phyloP scores from a whole-genome alignment of 495 filamentous ascomycete species.

The Penicillium pulvis region DNA sequence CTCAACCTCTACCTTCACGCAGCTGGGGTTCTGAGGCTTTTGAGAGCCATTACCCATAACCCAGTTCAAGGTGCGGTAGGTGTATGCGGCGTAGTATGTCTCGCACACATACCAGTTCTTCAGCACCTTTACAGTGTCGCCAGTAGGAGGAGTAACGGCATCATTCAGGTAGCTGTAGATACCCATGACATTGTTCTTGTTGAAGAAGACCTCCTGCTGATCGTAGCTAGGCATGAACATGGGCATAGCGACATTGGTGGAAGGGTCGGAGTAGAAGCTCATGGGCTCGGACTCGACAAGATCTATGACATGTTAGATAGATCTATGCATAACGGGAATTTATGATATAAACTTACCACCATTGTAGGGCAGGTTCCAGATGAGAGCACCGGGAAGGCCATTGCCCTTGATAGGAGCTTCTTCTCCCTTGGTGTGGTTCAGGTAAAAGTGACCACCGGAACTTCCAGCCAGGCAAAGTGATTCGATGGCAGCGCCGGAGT shows the following conservation, averaged over 20 bases:
- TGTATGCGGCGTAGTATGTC: conserved; percentile 51
- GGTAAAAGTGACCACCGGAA: conserved; percentile 44
- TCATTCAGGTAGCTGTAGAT: conserved; percentile 50
- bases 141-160: conserved; percentile 23
- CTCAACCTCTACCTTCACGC: conserved; percentile 49
- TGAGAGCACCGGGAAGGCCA: conserved; percentile 4
- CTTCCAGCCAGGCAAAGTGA: conserved; percentile 47
- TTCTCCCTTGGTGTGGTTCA: conserved; percentile 33
- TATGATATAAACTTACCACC: conserved; percentile 1
- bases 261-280: conserved; percentile 38
- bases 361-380: conserved; percentile 16
- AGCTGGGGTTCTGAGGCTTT: conserved; percentile 58
- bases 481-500: conserved; percentile 57
- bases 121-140: conserved; percentile 29
- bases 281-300: conserved; percentile 35
- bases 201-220: conserved; percentile 43
- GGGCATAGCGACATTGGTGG: conserved; percentile 55
- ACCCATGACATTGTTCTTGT: conserved; percentile 41
- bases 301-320: conserved; percentile 13
- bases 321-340: neutral
- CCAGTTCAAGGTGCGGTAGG: conserved; percentile 55
- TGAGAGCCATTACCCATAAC: conserved; percentile 32
- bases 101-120: conserved; percentile 53
- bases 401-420: conserved; percentile 11
- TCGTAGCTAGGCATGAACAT: conserved; percentile 40